Evolutionary conservation across 2,329 filamentous ascomycete genomes (phyloP).

Genomic region (Didymella keratinophila): DNA sequence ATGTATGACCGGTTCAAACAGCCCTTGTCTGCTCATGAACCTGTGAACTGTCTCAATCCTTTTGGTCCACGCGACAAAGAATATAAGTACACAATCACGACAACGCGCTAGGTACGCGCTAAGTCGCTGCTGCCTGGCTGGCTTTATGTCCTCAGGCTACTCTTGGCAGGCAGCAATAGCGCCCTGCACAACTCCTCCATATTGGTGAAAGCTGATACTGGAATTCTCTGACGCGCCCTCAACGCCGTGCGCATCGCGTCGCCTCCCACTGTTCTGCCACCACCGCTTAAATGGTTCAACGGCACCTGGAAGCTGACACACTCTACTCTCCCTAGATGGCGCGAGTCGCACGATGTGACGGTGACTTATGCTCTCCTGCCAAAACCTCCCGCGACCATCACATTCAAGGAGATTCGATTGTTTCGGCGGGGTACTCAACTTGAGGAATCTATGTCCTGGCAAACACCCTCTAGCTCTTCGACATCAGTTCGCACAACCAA

Average conservation of each 20-base stretch:
- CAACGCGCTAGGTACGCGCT: background rate
- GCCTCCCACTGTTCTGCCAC: background rate
- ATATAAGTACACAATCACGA: background rate
- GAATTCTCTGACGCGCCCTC: background rate
- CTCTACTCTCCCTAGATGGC: background rate
- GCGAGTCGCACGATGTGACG: background rate
- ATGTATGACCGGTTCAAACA: background rate
- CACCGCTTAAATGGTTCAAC: background rate
- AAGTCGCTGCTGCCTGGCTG: background rate
- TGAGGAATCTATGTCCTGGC: background rate
- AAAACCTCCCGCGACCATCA: background rate
- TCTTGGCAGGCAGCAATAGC: background rate
- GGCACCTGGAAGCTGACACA: background rate
- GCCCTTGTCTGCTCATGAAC: background rate
- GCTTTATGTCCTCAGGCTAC: background rate
- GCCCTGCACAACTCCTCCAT: background rate
- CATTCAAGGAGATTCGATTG: background rate
- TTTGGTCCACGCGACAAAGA: background rate
- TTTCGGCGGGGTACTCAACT: background rate
- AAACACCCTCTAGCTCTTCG: background rate
- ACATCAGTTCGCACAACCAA: background rate
- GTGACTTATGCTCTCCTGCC: background rate
- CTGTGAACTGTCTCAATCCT: background rate
- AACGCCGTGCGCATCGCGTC: background rate
- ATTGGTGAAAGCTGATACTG: background rate